Base-by-base conservation (phyloP, 1,139 yeast genomes). In the Yamadazyma buinensis region DNA sequence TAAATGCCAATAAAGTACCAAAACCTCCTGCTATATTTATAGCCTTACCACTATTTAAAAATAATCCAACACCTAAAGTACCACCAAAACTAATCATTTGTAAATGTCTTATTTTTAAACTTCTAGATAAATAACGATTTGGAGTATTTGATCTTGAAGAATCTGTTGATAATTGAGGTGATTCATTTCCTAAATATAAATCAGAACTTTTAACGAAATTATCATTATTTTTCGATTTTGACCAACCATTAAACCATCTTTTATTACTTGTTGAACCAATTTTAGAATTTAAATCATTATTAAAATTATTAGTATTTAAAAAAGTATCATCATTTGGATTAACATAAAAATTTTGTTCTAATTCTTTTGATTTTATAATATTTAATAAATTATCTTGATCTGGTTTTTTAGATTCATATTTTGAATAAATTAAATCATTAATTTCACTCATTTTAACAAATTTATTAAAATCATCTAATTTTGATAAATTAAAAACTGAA, bases 1-100 rank as follows among this genome's bases (percentile, higher is more conserved):
- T 41, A 50, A 79, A 86, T 2, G 95, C 95, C 3, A 87, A 50
- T 8, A 85, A 55, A 2, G 88, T 75, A 0, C 95, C 95, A 37
- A 86, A 62, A 0, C 95, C 95, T 2, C 96, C 96, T 2, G 90
- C 83, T 14, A 80, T 77, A 19, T 82, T 72, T 34, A 87, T 69
- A 1, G 88, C 84, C 46, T 82, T 81, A 1, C 95, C 95, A n/a
- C 85, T 72, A 33, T 84, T 81, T 28, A 84, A 61, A 43, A 84
- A 72, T 13, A 85, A 57, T 0, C 95, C 95, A n/a, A 85, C 90
- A 1, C 95, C 95, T 5, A 85, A 60, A 0, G 92, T 83, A 1
- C 92, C 94, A 2, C 94, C 92, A 28, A 87, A 66, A 0, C 95
- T 85, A 32, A 86, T 80, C 80, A 84, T 81, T 52, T 84, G 88